Conservation (phyloP, 75 land plant genomes). For the Picea glauca region DNA sequence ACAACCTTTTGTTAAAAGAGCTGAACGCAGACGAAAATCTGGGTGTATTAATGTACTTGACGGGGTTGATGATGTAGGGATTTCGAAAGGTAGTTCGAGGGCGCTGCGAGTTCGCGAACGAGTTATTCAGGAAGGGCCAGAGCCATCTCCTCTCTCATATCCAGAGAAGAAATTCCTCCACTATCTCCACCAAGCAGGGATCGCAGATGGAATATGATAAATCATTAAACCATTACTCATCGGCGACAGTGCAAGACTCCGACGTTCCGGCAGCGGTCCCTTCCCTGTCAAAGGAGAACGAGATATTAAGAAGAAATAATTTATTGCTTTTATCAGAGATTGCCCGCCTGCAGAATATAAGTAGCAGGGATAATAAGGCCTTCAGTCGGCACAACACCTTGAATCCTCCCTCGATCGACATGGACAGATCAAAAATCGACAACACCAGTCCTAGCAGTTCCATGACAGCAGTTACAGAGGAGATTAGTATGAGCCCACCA, state of each 20-base stretch:
- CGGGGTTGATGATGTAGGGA: constrained; percentile 39
- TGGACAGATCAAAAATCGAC: no score
- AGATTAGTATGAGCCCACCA: no score
- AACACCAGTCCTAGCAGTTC: no score
- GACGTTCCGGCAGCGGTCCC: constrained; percentile 11
- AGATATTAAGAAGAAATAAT: constrained; percentile 73
- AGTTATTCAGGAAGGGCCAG: constrained; percentile 33
- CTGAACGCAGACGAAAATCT: no score
- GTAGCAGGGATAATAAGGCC: constrained; percentile 29
- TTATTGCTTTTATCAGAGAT: constrained; percentile 70
- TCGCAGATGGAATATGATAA: not conserved
- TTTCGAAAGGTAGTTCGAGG: constrained; percentile 87
- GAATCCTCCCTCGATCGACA: no score
- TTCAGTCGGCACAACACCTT: no score
- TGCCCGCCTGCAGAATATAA: constrained; percentile 46
- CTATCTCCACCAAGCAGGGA: no score
- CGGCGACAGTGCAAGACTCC: not conserved
- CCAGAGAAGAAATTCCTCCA: constrained; percentile 54
- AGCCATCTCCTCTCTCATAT: constrained; percentile 22
- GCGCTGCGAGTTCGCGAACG: constrained; percentile 90
- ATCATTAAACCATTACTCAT: not conserved
- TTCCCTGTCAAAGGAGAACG: constrained; percentile 76
- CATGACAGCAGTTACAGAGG: no score
- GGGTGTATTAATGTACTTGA: no score
- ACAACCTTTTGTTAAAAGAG: no score